Evolutionary conservation across 179 eudicot species (phyloP), one percentile per base, ranked within the genome.

Genomic region (Nepenthes alata): DNA sequence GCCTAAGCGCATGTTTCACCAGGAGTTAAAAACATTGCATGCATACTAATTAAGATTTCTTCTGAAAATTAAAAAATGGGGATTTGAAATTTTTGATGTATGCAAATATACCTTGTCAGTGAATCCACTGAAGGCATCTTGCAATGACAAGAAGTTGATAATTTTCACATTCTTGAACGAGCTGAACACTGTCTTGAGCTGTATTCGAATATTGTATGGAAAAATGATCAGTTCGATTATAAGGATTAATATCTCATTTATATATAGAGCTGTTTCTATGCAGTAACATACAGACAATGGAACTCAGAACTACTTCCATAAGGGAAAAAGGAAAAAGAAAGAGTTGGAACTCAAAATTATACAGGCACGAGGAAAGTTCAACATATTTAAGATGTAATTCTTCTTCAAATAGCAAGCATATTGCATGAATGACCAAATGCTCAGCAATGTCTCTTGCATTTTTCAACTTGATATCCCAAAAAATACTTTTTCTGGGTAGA

Each of bases 81-180:
- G 16, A 7, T 7, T 34, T 36, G n/a, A 25, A 34, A 9, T 25
- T 35, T 10, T 1, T 55, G 58, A 6, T 37, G 2, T 10, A 36
- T 5, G 11, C 35, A 16, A 62, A 70, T 81, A 71, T 72, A 61
- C 98, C 98, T 86, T 74, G 75, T 91, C 88, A 5, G 83, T 59
- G 71, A 91, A 91, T 39, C 96, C 96, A 14, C 53, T 52, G 64
- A 89, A 91, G 53, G 96, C 96, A 58, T 89, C 93, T 74, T 83
- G 83, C 85, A 91, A 78, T 35, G 96, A 76, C 55, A 80, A 78
- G 79, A 91, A 91, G 59, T 85, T 89, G 60, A 91, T 81, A 63
- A 91, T 85, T 80, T 91, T 89, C 61, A 86, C 76, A 60, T 83
- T 78, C 70, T 81, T 83, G 75, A 81, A 84, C 37, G 78, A 55